A percentile compares a stretch with the other conserved stretches of the same genome.
Evolutionary conservation across 495 filamentous ascomycete species (phyloP).

Genomic region (Neurospora tetraspora): DNA sequence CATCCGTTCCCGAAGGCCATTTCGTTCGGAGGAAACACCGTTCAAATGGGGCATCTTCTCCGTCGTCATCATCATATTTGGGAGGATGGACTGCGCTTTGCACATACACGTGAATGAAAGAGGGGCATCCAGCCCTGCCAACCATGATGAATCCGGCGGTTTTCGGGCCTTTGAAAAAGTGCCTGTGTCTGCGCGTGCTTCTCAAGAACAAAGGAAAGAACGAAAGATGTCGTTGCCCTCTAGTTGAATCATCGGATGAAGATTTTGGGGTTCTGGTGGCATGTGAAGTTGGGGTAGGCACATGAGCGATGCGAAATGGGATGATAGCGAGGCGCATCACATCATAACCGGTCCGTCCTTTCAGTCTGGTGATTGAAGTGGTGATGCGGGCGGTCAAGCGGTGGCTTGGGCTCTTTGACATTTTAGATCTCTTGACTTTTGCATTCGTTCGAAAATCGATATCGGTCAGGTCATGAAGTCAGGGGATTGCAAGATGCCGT

Average conservation of each 20-base stretch:
- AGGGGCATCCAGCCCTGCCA: background rate
- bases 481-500: background rate
- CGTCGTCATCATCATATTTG: background rate
- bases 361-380: background rate
- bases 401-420: background rate
- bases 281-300: background rate
- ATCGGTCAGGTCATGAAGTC: background rate
- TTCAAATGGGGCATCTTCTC: background rate
- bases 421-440: background rate
- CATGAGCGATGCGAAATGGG: background rate
- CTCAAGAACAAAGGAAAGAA: background rate
- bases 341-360: background rate
- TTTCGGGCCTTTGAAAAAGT: background rate
- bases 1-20: too few relatives aligned
- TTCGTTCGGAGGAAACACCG: background rate
- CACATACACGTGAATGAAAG: background rate
- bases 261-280: background rate
- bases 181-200: background rate
- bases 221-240: background rate
- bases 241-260: background rate
- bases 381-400: background rate
- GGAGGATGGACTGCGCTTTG: too few relatives aligned
- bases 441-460: background rate
- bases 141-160: background rate
- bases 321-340: background rate